Conservation (phyloP, 257 asterid species). For the Solanum lycopersicoides region DNA sequence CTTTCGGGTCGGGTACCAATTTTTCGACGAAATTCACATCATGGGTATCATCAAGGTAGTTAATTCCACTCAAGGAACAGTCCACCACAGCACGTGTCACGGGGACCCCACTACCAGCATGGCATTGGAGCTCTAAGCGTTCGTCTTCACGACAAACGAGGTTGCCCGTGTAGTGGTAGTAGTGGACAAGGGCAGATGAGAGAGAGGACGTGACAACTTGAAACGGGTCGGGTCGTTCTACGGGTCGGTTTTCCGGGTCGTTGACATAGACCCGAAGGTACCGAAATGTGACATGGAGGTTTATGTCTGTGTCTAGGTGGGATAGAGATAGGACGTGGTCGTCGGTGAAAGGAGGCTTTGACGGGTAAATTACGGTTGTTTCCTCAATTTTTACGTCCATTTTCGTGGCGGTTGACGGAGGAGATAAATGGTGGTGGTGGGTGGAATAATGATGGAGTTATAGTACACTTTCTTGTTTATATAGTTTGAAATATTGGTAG, state of each 20-base stretch:
- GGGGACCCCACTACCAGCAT: conserved; percentile 29
- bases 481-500: not conserved
- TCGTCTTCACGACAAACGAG: conserved; percentile 33
- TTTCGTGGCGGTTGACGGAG: not conserved
- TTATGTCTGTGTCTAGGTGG: not conserved
- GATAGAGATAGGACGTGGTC: not conserved
- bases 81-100: conserved; percentile 18
- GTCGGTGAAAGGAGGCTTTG: not conserved
- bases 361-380: not conserved
- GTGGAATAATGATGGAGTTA: not conserved
- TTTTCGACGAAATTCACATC: conserved; percentile 8
- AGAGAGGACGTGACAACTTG: conserved; percentile 43
- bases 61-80: conserved; percentile 11
- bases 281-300: not conserved
- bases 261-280: not conserved
- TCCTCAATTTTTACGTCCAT: not conserved
- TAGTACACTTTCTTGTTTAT: not conserved
- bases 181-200: conserved; percentile 36
- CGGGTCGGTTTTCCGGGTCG: not conserved
- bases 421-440: not conserved
- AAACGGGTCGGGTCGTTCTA: conserved; percentile 20
- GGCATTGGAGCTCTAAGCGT: conserved; percentile 45
- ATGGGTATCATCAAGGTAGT: conserved; percentile 9
- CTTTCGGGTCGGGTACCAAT: conserved; percentile 33
- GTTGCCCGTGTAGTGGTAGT: conserved; percentile 35